Evolutionary conservation across 148 eudicot species (phyloP), one percentile per base, ranked within the genome.

Genomic region (Camellia granthamiana): DNA sequence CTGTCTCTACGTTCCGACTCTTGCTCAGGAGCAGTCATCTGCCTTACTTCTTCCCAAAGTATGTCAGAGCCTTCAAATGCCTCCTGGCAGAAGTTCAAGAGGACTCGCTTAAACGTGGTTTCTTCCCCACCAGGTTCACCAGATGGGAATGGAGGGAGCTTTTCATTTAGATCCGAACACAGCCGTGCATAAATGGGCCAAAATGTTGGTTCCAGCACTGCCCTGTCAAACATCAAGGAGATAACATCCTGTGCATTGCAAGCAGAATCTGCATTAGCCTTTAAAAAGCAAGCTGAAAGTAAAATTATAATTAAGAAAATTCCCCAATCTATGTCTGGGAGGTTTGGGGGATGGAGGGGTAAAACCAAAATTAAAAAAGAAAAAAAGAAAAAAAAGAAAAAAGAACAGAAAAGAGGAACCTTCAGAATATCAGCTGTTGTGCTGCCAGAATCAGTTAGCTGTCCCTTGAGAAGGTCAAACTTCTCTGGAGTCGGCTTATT

Each of bases 401-500:
- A 47, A 77, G 52, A 49, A 49, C 0, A 49, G 0, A 7, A 7
- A 51, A 56, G 11, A 19, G 54, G 41, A 69, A 94, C 98, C 98
- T 93, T 90, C 51, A 95, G 87, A 84, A 93, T 91, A 58, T 95
- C 98, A 83, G 97, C 94, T 41, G 94, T 80, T 74, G 97, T 93
- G 81, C 92, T 95, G 19, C 97, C 97, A 72, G 98, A 86, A 47
- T 95, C 98, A 60, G 93, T 86, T 10, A 95, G 89, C 81, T 95
- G 97, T 60, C 88, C 97, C 85, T 95, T 95, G 61, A 94, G 92
- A 64, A 93, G 90, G 87, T 93, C 98, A 84, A 88, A 95, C 77
- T 94, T 95, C 86, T 95, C 98, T 41, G 98, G 98, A 43, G 98
- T 95, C 76, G 92, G 89, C 92, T 93, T 95, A 89, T 95, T 95